A percentile compares a stretch with the other conserved stretches of the same genome.
These are phyloP conservation scores for Sclerotinia borealis DNA, from an alignment of 2,329 filamentous ascomycete species.

Conservation along the genomic window DNA sequence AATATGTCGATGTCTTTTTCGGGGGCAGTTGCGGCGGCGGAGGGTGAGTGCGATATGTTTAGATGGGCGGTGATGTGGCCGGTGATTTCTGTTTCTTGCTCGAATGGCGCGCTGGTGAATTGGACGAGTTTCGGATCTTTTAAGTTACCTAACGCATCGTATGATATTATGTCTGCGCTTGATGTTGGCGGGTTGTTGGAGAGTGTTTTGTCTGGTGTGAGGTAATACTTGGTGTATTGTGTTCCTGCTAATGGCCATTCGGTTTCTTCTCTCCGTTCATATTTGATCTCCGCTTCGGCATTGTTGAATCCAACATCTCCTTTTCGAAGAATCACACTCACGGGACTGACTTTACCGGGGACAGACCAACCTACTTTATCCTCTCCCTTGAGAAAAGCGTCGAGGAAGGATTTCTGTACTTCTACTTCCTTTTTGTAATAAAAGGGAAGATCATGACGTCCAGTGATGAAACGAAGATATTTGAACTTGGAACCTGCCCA, in stretches of 20 bases:
- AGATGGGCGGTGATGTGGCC: constrained; percentile 61
- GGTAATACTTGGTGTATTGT: constrained; percentile 54
- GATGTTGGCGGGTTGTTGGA: constrained; percentile 25
- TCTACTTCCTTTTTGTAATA: constrained; percentile 66
- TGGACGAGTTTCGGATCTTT: constrained; percentile 48
- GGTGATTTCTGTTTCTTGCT: constrained; percentile 61
- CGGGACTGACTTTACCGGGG: constrained; percentile 52
- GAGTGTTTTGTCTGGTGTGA: constrained; percentile 31
- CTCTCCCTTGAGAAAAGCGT: constrained; percentile 64
- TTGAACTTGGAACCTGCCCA: constrained; percentile 61
- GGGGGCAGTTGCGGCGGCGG: constrained; percentile 34
- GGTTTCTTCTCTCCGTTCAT: constrained; percentile 47
- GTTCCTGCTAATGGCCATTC: constrained; percentile 65
- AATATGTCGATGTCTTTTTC: constrained; percentile 55
- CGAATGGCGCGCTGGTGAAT: constrained; percentile 53
- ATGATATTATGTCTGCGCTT: constrained; percentile 19
- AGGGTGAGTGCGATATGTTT: constrained; percentile 51
- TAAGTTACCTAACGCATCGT: constrained; percentile 46
- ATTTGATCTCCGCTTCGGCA: constrained; percentile 51
- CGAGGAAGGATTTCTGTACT: constrained; percentile 60
- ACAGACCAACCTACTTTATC: constrained; percentile 56
- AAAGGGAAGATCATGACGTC: constrained; percentile 66
- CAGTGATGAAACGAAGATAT: constrained; percentile 63
- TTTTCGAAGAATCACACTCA: constrained; percentile 56
- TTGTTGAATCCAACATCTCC: constrained; percentile 64